Percentiles rank a stretch among this genome's conserved stretches.
Evolutionary conservation across 176 grass and related monocot genomes (phyloP).

Genomic region (Pontederia crassipes): DNA sequence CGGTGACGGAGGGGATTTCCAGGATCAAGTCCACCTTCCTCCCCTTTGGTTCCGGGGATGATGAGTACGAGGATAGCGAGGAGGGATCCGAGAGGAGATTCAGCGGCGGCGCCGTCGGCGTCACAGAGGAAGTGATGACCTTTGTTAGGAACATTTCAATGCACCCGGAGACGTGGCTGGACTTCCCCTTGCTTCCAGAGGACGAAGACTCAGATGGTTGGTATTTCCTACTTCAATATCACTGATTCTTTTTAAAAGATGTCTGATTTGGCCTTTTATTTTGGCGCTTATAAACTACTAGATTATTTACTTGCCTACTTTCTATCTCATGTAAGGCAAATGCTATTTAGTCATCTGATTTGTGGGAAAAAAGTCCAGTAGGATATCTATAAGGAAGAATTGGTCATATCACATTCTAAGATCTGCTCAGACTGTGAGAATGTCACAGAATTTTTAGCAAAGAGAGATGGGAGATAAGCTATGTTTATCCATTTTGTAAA

Average conservation of each 20-base stretch:
- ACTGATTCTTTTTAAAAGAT: neutral
- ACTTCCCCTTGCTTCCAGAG: conserved; percentile 64
- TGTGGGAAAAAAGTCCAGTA: too few relatives aligned
- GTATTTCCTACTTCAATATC: conserved; percentile 13
- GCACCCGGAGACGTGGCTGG: conserved; percentile 79
- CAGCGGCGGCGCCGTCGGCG: conserved; percentile 8
- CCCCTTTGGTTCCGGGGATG: conserved; percentile 29
- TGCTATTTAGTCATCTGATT: too few relatives aligned
- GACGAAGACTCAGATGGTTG: conserved; percentile 51
- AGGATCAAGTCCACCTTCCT: conserved; percentile 72
- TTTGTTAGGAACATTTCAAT: conserved; percentile 75
- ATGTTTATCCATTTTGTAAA: too few relatives aligned
- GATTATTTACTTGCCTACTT: conserved; percentile 2
- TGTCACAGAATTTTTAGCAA: too few relatives aligned
- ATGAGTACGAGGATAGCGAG: conserved; percentile 19
- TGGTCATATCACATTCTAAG: too few relatives aligned
- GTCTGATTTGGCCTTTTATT: neutral
- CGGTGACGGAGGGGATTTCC: conserved; percentile 75
- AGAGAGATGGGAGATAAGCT: too few relatives aligned
- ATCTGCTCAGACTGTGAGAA: too few relatives aligned
- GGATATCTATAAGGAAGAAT: too few relatives aligned
- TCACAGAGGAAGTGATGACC: conserved; percentile 65
- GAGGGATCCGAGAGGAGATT: conserved; percentile 5
- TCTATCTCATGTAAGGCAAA: neutral
- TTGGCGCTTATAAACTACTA: neutral